Conservation (phyloP, 352 stramenopile genomes). For the Phytophthora kernoviae region DNA sequence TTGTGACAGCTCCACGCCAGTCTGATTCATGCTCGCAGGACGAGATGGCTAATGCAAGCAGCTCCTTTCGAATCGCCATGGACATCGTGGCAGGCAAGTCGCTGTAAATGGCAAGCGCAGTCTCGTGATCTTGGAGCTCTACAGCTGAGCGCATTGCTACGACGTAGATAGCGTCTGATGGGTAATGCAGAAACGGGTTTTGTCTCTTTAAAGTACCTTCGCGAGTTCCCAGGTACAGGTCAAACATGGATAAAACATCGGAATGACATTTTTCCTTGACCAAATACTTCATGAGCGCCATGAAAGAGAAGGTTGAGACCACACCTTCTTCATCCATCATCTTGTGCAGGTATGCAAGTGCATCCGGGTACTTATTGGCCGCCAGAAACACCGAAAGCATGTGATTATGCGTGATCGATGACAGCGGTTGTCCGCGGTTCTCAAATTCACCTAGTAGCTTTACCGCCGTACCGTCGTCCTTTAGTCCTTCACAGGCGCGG, state of each 20-base stretch:
- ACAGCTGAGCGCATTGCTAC: conserved; percentile 57
- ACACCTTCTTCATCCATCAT: conserved; percentile 41
- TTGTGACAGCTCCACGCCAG: conserved; percentile 74
- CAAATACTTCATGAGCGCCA: conserved; percentile 74
- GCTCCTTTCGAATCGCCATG: conserved; percentile 55
- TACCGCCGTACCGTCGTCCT: conserved; percentile 52
- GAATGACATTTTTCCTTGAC: conserved; percentile 37
- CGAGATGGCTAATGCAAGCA: conserved; percentile 52
- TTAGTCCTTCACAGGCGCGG: conserved; percentile 55
- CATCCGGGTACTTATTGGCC: conserved; percentile 53
- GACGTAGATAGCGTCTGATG: conserved; percentile 68
- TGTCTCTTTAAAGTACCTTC: conserved; percentile 44
- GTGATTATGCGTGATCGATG: conserved; percentile 77
- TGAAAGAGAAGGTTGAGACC: conserved; percentile 77
- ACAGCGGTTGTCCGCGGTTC: conserved; percentile 53
- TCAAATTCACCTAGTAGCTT: conserved; percentile 68
- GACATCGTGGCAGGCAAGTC: conserved; percentile 47
- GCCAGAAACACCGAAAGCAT: conserved; percentile 69
- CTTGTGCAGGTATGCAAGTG: conserved; percentile 60
- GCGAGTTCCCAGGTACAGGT: conserved; percentile 61
- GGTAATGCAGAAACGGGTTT: conserved; percentile 70
- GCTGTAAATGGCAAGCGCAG: conserved; percentile 65
- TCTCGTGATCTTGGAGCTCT: conserved; percentile 57
- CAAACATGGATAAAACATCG: conserved; percentile 62
- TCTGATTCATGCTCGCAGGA: conserved; percentile 71